A percentile compares a stretch with the other conserved stretches of the same genome.
phyloP scores from a whole-genome alignment of 345 rosid species.

The Pistacia integerrima region DNA sequence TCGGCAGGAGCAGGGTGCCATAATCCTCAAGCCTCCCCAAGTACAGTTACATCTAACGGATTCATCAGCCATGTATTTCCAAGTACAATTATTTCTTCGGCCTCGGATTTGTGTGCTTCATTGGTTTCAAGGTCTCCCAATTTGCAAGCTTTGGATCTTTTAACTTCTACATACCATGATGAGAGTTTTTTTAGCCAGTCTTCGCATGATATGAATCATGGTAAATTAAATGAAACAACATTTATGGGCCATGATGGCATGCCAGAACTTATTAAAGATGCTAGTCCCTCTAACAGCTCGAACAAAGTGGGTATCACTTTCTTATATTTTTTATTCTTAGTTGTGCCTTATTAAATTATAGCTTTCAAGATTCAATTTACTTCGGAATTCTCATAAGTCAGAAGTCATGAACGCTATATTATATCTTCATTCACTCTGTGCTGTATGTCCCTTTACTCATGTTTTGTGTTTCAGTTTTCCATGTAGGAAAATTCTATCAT shows the following conservation, averaged over 20 bases:
- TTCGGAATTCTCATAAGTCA: too few species aligned
- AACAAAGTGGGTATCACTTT: conserved; percentile 27
- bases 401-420: too few species aligned
- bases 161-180: conserved; percentile 16
- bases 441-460: too few species aligned
- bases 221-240: neutral
- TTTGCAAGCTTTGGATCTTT: neutral
- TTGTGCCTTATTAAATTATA: too few species aligned
- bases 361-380: too few species aligned
- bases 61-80: conserved; percentile 25
- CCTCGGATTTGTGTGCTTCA: conserved; percentile 25
- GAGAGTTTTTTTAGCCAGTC: conserved; percentile 21
- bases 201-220: conserved; percentile 9
- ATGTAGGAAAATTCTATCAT: too few species aligned
- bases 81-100: conserved; percentile 25
- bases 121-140: too few species aligned
- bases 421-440: too few species aligned
- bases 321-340: neutral
- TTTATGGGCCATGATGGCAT: conserved; percentile 6
- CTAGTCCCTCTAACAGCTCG: conserved; percentile 28
- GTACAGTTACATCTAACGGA: neutral
- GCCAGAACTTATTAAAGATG: conserved; percentile 16
- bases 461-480: too few species aligned
- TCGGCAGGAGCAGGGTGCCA: too few species aligned
- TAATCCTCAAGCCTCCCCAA: too few species aligned